Conservation (phyloP, 495 filamentous ascomycete genomes). For the Neurospora sp. region DNA sequence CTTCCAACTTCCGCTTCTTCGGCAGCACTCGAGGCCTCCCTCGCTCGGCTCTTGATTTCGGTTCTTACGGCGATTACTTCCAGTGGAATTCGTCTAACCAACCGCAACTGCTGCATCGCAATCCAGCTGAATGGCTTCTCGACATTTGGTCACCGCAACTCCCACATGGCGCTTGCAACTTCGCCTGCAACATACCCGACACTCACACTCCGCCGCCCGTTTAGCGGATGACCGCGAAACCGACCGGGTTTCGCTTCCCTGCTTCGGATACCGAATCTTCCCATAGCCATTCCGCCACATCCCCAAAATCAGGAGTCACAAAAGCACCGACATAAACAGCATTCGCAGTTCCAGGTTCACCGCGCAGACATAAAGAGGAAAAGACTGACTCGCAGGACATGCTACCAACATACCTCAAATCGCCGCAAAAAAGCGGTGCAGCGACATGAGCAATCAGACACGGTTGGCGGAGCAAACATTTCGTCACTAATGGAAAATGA, state of each 20-base stretch:
- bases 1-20: background rate
- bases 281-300: background rate
- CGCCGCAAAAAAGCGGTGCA: background rate
- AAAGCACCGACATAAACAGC: background rate
- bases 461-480: background rate
- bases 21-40: background rate
- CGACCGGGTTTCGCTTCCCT: background rate
- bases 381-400: background rate
- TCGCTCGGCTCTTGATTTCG: background rate
- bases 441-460: background rate
- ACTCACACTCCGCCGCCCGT: background rate
- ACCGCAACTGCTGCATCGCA: background rate
- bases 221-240: background rate
- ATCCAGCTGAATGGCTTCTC: background rate
- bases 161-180: background rate
- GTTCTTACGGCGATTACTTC: background rate
- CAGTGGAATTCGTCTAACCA: background rate
- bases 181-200: background rate
- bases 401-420: background rate
- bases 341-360: background rate
- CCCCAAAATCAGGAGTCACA: background rate
- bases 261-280: background rate
- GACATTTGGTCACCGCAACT: background rate
- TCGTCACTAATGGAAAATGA: background rate
- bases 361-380: background rate